Percentiles rank a stretch among this genome's conserved stretches.
phyloP scores from a whole-genome alignment of 257 asterid genomes.

The Nicotiana benthamiana region DNA sequence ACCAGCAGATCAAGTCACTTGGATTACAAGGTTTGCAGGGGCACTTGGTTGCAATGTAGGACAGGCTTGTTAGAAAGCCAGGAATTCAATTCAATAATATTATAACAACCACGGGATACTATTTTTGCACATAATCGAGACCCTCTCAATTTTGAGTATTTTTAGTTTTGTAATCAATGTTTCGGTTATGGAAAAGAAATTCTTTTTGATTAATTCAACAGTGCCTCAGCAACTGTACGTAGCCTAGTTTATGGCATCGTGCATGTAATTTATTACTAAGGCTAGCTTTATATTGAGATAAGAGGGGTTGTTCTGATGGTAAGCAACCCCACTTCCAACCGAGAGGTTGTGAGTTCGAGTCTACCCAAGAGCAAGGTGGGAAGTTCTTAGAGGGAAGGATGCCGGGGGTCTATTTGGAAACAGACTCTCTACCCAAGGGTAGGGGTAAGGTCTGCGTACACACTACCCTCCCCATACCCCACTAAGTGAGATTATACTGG shows the following conservation, averaged over 20 bases:
- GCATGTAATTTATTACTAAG: not conserved
- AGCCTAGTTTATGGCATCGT: not conserved
- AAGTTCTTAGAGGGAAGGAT: too few relatives aligned
- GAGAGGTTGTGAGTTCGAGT: too few relatives aligned
- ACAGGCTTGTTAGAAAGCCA: conserved; percentile 19
- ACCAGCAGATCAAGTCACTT: conserved; percentile 9
- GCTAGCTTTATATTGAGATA: too few relatives aligned
- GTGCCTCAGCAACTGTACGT: not conserved
- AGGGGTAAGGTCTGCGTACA: too few relatives aligned
- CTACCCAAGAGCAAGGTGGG: too few relatives aligned
- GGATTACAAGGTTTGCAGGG: conserved; percentile 38
- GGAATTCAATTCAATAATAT: too few relatives aligned
- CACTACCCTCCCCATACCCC: too few relatives aligned
- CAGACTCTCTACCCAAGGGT: too few relatives aligned
- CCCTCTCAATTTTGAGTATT: not conserved
- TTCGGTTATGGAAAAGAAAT: not conserved
- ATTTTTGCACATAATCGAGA: conserved; percentile 1
- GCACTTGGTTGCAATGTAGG: conserved; percentile 29
- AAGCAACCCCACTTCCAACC: too few relatives aligned
- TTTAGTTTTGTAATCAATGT: not conserved
- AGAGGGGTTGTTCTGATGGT: too few relatives aligned
- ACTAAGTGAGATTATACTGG: too few relatives aligned
- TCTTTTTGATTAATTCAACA: not conserved
- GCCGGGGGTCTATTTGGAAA: too few relatives aligned
- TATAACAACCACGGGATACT: not conserved